phyloP scores from a whole-genome alignment of 768 basidiomycete species.

The Naganishia antarctica region DNA sequence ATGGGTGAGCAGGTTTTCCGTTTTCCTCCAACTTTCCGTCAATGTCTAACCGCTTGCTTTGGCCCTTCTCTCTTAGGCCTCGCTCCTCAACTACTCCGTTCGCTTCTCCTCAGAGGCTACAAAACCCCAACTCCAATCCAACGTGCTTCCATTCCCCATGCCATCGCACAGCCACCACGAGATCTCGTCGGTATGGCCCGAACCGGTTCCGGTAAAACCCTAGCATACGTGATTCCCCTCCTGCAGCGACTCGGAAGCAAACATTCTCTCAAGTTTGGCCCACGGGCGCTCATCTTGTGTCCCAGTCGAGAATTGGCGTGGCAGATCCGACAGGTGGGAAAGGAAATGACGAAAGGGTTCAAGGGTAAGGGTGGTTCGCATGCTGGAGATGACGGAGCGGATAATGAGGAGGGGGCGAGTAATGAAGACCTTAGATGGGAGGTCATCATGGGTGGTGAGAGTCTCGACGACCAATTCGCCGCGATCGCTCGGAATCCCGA shows the following conservation, averaged over 20 bases:
- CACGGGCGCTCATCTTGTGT: constrained; percentile 78
- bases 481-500: constrained; percentile 92
- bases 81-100: constrained; percentile 73
- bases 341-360: constrained; percentile 83
- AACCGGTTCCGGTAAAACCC: constrained; percentile 94
- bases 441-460: constrained; percentile 90
- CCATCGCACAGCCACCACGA: constrained; percentile 75
- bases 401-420: constrained; percentile 57
- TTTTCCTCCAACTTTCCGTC: neutral
- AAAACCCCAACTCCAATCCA: constrained; percentile 95
- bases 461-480: constrained; percentile 91
- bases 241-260: constrained; percentile 76
- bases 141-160: constrained; percentile 75
- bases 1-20: constrained; percentile 63
- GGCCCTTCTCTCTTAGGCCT: constrained; percentile 60
- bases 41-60: neutral
- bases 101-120: constrained; percentile 85
- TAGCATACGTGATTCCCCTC: constrained; percentile 91
- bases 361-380: constrained; percentile 59
- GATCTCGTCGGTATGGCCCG: constrained; percentile 98
- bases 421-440: constrained; percentile 75
- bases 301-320: constrained; percentile 91
- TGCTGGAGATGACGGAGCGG: constrained; percentile 63
- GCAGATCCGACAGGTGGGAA: constrained; percentile 89
- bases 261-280: constrained; percentile 73